Evolutionary conservation across 768 basidiomycete genomes (phyloP), one percentile per base, ranked within the genome.

Genomic region (Hemileccinum rubropunctum): DNA sequence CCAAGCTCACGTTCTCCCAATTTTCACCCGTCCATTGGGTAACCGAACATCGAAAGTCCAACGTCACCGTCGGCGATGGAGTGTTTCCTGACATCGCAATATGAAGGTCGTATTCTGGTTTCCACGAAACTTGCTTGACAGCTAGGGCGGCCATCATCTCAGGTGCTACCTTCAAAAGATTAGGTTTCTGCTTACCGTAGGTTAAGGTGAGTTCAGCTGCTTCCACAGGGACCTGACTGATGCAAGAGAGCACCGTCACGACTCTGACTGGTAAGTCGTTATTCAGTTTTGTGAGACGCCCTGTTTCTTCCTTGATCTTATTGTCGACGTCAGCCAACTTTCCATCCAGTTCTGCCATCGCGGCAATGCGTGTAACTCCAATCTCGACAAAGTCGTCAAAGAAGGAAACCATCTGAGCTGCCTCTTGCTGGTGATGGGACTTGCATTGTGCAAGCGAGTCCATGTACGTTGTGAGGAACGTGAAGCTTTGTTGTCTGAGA

Each of bases 11-110:
- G 30, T 61, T 54, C 3, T 56, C 58, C 69, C 69, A 71, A 36
- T 61, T 40, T 48, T 71, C 69, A 4, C 66, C 64, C 0, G 69
- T 68, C 28, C 44, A 45, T 30, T 70, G 70, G 2, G 40, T 52
- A 20, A 70, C 60, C 27, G 45, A 45, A 12, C 69, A 67, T 10
- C 64, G 60, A 46, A 67, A 67, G 48, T 67, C 50, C 15, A 70
- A 55, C 26, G 5, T 39, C 34, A 58, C 54, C 2, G 49, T 53
- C 12, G 54, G 35, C 3, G 58, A 53, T 5, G 63, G 64, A 3
- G 28, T 38, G 28, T 49, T 36, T 34, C 41, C 53, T 10, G 17
- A 6, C 44, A 58, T 55, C 4, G 45, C 3, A 28, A 62, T 20
- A 15, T 54, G 53, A 2, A 61, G 35, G 33, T 62, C 59, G 30